These are phyloP conservation scores for Yarrowia sp. DNA, from an alignment of 805 yeast genomes.

Conservation along the genomic window DNA sequence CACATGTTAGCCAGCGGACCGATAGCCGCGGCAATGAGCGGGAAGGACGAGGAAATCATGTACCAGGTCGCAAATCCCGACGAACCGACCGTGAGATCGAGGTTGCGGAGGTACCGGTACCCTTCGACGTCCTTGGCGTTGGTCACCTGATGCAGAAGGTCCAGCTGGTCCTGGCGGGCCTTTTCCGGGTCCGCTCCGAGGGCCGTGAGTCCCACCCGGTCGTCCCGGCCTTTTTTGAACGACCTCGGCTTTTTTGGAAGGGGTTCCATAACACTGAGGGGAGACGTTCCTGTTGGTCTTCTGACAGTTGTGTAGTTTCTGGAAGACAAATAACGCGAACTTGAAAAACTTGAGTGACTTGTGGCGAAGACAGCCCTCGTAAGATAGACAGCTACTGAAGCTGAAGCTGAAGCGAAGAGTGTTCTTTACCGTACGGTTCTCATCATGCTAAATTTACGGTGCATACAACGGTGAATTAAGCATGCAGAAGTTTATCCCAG, in stretches of 20 bases:
- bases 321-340: too few species aligned
- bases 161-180: slow-evolving; percentile 14
- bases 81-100: slow-evolving; percentile 39
- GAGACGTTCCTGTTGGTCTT: neutral
- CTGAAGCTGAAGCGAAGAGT: too few species aligned
- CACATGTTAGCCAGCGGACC: slow-evolving; percentile 82
- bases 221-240: slow-evolving; percentile 31
- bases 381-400: too few species aligned
- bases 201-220: slow-evolving; percentile 12
- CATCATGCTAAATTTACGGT: neutral
- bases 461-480: slow-evolving; percentile 11
- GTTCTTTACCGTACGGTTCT: too few species aligned
- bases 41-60: slow-evolving; percentile 69
- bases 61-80: slow-evolving; percentile 58
- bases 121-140: slow-evolving; percentile 35
- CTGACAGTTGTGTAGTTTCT: neutral
- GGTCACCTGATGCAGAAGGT: slow-evolving; percentile 18
- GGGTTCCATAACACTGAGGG: neutral
- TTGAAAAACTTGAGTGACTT: too few species aligned
- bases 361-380: too few species aligned
- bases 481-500: slow-evolving; percentile 15
- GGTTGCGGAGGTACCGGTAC: slow-evolving; percentile 2
- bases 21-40: slow-evolving; percentile 74
- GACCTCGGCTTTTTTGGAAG: slow-evolving; percentile 10
- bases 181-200: slow-evolving; percentile 12